Evolutionary conservation across 495 filamentous ascomycete species (phyloP), one percentile per base, ranked within the genome.

Genomic region (Talaromyces adpressus): DNA sequence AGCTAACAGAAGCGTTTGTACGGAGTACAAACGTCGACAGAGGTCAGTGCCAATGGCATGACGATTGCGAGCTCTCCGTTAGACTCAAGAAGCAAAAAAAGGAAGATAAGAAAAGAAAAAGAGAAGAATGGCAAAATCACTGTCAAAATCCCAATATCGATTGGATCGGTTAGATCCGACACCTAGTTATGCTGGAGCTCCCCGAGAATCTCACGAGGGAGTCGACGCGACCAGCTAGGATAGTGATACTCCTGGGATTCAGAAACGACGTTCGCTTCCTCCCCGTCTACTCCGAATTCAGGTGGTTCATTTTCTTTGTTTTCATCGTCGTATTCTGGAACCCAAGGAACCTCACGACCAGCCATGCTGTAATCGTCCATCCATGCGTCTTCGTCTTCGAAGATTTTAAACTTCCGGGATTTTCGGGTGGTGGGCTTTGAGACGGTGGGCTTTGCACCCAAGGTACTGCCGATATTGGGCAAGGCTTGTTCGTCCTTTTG

Each of bases 291-390:
- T 3, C 12, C 34, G 27, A 18, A 27, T 20, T 61, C 36, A 61
- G 25, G 14, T 29, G 59, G 59, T 2, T 47, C 20, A 7, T 61
- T 61, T n/a, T 61, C 59, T 9, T 61, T 61, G 22, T 61, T 9
- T 9, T 61, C 36, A 9, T 61, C 59, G 4, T 27, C 59, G 32
- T 27, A 29, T 14, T 27, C 36, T n/a, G 34, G 41, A 18, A 61
- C 6, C 59, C 32, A 47, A 6, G 39, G 22, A 27, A 2, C 22
- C 14, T 6, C 5, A 20, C n/a, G 52, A 29, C 27, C 52, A 9
- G 6, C 52, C 52, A 56, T 56, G 23, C 52, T 25, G 20, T 27
- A 14, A 29, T 56, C 23, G 6, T 56, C 52, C 3, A 1, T 27
- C 3, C 52, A 23, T 12, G 52, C 52, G 6, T 56, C 52, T 1